Conservation (phyloP, 2,329 filamentous ascomycete species). For the Delphinella strobiligena region DNA sequence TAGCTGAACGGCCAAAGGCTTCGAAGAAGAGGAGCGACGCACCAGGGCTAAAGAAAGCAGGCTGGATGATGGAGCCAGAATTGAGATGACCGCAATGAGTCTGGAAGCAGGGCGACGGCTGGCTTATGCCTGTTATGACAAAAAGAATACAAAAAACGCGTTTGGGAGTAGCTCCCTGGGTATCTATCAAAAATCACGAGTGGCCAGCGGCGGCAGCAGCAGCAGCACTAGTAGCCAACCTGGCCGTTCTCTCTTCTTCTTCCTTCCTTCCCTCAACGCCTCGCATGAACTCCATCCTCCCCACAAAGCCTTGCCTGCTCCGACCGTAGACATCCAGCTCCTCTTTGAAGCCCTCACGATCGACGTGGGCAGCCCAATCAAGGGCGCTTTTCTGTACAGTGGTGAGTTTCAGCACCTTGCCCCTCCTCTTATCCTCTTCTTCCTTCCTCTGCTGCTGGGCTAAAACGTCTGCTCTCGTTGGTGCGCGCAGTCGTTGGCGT, state of each 20-base stretch:
- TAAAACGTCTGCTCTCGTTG: constrained; percentile 18
- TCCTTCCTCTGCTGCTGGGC: constrained; percentile 19
- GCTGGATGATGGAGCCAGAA: constrained; percentile 25
- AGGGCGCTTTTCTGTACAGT: constrained; percentile 54
- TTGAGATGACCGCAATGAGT: constrained; percentile 16
- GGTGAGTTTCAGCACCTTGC: constrained; percentile 47
- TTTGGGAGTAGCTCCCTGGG: too few relatives aligned
- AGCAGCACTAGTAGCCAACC: constrained; percentile 15
- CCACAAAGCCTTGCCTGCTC: constrained; percentile 49
- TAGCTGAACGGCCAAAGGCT: constrained; percentile 9
- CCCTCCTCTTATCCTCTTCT: constrained; percentile 23
- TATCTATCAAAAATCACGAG: background rate
- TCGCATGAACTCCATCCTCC: constrained; percentile 50
- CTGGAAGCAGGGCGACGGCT: background rate
- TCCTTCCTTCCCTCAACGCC: constrained; percentile 45
- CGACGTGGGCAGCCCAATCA: constrained; percentile 54
- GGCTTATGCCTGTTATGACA: too few relatives aligned
- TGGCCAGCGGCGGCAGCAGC: background rate
- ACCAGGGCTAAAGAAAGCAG: constrained; percentile 17
- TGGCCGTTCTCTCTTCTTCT: constrained; percentile 41
- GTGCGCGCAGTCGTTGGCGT: constrained; percentile 27
- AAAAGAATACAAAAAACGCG: too few relatives aligned
- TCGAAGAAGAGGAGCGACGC: constrained; percentile 8
- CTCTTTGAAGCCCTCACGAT: constrained; percentile 47
- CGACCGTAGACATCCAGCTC: constrained; percentile 50